Base-by-base conservation (phyloP, 768 basidiomycete genomes). In the Trametes sanguinea region DNA sequence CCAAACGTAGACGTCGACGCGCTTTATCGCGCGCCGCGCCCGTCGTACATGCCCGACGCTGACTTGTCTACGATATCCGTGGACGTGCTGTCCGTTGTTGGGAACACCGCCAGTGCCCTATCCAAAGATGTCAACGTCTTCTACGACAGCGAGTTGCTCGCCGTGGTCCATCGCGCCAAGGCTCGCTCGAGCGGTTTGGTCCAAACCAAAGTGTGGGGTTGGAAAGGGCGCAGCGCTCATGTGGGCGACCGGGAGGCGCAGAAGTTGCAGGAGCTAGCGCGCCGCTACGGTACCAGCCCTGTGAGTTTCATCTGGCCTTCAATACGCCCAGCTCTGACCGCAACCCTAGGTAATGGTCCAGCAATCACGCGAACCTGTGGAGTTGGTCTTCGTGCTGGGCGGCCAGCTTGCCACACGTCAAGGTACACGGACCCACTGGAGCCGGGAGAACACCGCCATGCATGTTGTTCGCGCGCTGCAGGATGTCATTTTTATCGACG, bases 381-480 rank as follows among this genome's bases (percentile, higher is more conserved):
- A 86, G 51, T 72, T 94, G 3, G 81, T 92, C 2, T 70, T 80
- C 58, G 71, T 83, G 32, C 78, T 94, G 9, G 92, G 91, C 29
- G 88, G 89, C 33, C 80, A 76, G 43, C 74, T 94, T n/a, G 81
- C 82, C n/a, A 85, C 83, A 57, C 84, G 92, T 50, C 57, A 93
- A 87, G 92, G 92, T 17, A 76, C 81, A 32, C 82, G 92, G 50
- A 79, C 78, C 6, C 89, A 87, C 68, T 94, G 92, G 92, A 83
- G 84, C 10, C 71, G 82, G 1, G 91, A 92, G 51, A 93, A 94
- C 65, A 92, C 90, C 5, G 79, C 90, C 0, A 92, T 94, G 89
- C 91, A 93, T 62, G 76, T 86, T 51, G 79, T 92, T 37, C 82
- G 90, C 57, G 80, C 78, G 1, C 67, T 71, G 7, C 68, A 76